A percentile compares a stretch with the other conserved stretches of the same genome.
Evolutionary conservation across 2,329 filamentous ascomycete genomes (phyloP).

Genomic region (Talaromyces sp.): DNA sequence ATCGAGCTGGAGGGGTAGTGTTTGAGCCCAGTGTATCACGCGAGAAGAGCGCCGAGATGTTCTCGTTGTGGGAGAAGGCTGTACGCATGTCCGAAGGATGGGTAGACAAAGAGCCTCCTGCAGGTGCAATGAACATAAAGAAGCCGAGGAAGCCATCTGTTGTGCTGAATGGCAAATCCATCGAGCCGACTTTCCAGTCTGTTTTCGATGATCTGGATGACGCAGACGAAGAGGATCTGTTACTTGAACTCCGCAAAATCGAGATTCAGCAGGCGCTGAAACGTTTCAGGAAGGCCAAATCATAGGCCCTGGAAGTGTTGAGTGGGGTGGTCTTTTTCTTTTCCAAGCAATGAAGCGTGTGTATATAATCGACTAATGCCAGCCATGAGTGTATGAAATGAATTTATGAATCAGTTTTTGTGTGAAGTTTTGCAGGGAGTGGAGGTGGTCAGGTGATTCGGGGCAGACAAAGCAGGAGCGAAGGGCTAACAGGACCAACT

Average conservation of each 20-base stretch:
- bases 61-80: conserved; percentile 66
- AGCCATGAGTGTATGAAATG: not conserved
- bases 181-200: conserved; percentile 14
- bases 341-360: not conserved
- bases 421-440: not conserved
- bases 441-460: not conserved
- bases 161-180: conserved; percentile 15
- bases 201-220: conserved; percentile 25
- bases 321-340: not conserved
- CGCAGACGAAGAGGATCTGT: conserved; percentile 31
- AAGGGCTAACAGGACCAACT: not conserved
- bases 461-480: conserved; percentile 6
- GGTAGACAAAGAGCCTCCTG: conserved; percentile 25
- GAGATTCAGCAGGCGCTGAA: conserved; percentile 31
- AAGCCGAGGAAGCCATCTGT: conserved; percentile 9
- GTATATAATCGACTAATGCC: not conserved
- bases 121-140: conserved; percentile 9
- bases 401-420: not conserved
- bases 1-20: conserved; percentile 61
- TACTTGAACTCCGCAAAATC: conserved; percentile 29
- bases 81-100: conserved; percentile 72
- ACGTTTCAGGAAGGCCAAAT: conserved; percentile 17
- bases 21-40: conserved; percentile 61
- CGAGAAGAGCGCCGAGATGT: conserved; percentile 55
- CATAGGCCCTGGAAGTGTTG: not conserved